These are phyloP conservation scores for Cryptococcus sp. DNA, from an alignment of 1,284 basidiomycete species.

Conservation along the genomic window DNA sequence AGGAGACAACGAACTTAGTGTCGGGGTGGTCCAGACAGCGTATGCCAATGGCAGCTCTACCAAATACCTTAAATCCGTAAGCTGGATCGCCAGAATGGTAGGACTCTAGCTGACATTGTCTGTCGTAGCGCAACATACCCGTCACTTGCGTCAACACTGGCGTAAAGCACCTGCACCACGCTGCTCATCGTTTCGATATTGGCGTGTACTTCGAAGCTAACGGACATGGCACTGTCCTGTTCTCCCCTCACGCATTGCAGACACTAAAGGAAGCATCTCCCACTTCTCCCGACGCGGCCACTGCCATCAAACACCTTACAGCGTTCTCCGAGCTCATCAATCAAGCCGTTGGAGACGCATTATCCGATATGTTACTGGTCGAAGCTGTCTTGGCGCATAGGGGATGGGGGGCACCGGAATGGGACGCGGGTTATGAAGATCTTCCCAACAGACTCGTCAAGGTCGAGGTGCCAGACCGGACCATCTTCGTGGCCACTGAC, in stretches of 20 bases:
- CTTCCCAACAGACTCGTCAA: constrained; percentile 96
- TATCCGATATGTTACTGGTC: constrained; percentile 95
- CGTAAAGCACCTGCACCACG: constrained; percentile 98
- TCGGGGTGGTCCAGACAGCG: constrained; percentile 96
- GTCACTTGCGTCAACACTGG: constrained; percentile 96
- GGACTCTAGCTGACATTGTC: constrained; percentile 1
- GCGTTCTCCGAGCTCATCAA: constrained; percentile 87
- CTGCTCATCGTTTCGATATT: constrained; percentile 88
- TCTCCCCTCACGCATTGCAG: constrained; percentile 72
- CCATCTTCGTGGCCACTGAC: constrained; percentile 85
- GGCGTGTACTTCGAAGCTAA: constrained; percentile 99
- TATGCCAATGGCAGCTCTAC: constrained; percentile 99
- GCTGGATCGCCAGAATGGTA: constrained; percentile 25
- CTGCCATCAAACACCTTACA: constrained; percentile 72
- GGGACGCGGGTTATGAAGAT: constrained; percentile 93
- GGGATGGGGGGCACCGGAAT: constrained; percentile 79
- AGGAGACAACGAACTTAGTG: constrained; percentile 60
- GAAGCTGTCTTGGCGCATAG: constrained; percentile 88
- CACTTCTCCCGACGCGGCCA: constrained; percentile 74
- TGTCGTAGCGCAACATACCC: constrained; percentile 60
- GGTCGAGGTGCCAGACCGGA: constrained; percentile 82
- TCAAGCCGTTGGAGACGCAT: constrained; percentile 96
- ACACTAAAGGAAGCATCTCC: constrained; percentile 67
- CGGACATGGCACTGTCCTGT: constrained; percentile 96
- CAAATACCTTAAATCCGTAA: constrained; percentile 79